These are phyloP conservation scores for Podospora fimiseda DNA, from an alignment of 495 filamentous ascomycete genomes.

Conservation along the genomic window DNA sequence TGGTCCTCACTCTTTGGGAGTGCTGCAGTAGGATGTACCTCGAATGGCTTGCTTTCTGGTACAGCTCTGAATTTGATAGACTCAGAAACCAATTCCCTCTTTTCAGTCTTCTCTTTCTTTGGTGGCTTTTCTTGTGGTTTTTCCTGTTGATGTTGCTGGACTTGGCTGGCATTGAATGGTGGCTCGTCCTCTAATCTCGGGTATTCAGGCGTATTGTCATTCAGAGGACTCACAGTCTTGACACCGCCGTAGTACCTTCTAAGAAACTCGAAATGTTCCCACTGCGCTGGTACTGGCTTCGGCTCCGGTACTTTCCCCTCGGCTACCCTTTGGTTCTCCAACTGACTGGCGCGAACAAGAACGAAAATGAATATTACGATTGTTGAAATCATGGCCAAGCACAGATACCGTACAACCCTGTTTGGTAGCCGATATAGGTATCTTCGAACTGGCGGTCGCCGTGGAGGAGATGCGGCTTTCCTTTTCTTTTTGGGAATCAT, in stretches of 20 bases:
- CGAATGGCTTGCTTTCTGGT: constrained; percentile 47
- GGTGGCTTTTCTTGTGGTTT: neutral
- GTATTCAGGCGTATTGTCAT: constrained; percentile 67
- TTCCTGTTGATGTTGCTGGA: constrained; percentile 22
- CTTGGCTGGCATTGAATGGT: constrained; percentile 28
- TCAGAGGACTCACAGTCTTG: constrained; percentile 53
- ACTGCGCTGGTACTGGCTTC: constrained; percentile 55
- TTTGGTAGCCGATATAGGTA: constrained; percentile 56
- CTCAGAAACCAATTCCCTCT: neutral
- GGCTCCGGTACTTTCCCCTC: constrained; percentile 45
- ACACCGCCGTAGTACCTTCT: constrained; percentile 81
- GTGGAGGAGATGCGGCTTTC: constrained; percentile 29
- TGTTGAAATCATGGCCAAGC: constrained; percentile 58
- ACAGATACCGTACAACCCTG: constrained; percentile 63
- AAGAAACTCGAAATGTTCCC: constrained; percentile 78
- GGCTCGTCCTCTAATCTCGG: constrained; percentile 50
- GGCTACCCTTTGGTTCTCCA: constrained; percentile 55
- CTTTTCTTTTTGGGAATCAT: constrained; percentile 45
- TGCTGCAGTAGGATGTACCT: constrained; percentile 57
- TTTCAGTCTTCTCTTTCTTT: neutral
- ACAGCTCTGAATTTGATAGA: neutral
- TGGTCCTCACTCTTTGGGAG: constrained; percentile 44
- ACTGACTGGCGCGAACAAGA: constrained; percentile 62
- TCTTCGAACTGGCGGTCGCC: constrained; percentile 31
- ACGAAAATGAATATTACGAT: constrained; percentile 66